Base-by-base conservation (phyloP, 2,329 filamentous ascomycete species). In the Helicocarpus griseus region DNA sequence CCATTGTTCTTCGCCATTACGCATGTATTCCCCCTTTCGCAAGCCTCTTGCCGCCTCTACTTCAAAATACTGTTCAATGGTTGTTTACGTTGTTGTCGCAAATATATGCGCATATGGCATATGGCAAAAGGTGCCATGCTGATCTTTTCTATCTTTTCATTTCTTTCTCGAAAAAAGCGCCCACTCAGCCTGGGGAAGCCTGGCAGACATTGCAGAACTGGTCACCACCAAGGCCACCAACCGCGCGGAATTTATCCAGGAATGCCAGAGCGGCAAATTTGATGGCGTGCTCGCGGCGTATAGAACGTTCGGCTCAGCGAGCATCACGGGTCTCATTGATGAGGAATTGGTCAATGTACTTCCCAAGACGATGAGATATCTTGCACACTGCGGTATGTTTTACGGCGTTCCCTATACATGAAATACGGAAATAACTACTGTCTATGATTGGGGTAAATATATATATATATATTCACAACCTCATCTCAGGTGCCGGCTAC, bases 311-410 rank as follows among this genome's bases (percentile, higher is more conserved):
- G 68, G 67, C 41, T 87, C 82, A 29, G 72, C 79, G 39, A 63
- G 62, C 11, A 73, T 83, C 52, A 91, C 87, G 0, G 89, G 89
- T 1, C 68, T 72, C 19, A 71, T 93, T 55, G 86, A 94, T 64
- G 75, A 75, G 41, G 85, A 88, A 65, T 68, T 93, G n/a, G 68
- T 90, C 33, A 66, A 74, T 40, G 75, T 67, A 2, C 57, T 73
- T 4, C 72, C 71, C 1, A 65, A 61, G 33, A 68, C 65, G 2
- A 53, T 70, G 52, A 60, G 56, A 45, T 74, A 61, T 53, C 56
- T 74, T 22, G 63, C 67, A 6, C 66, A 71, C 49, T 70, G 68
- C 52, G 68, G 69, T 71, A 65, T 49, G 60, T 51, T n/a, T 21
- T 40, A 11, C 33, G 22, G n/a, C n/a, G n/a, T n/a, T n/a, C n/a